Base-by-base conservation (phyloP, 345 rosid species). In the Dimocarpus longan region DNA sequence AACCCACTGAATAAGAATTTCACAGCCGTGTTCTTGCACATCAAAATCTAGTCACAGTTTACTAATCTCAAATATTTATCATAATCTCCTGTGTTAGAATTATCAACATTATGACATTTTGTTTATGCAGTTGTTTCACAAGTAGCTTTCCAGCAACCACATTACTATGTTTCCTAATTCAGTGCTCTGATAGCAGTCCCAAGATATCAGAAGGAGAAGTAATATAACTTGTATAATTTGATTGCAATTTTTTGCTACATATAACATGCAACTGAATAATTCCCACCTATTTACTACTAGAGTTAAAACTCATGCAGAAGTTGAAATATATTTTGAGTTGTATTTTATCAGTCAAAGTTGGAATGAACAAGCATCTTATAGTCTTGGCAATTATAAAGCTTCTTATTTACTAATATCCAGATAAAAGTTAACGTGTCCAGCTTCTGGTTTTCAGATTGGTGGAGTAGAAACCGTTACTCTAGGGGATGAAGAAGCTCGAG, bases 401-500 rank as follows among this genome's bases (percentile, higher is more conserved):
- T 56, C 62, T 56, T 57, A 57, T 60, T 60, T 21, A 6, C 8
- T 15, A 19, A 57, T 37, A 16, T 39, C 44, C 18, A 22, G 46
- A 64, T 10, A 32, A 48, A 18, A 32, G 13, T 50, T 12, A 24
- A 10, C 66, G 1, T 74, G 44, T 22, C 21, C 65, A 10, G 63
- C 21, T 73, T 73, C 54, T 44, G 70, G 71, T 62, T 81, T 81
- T 62, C 84, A 91, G 95, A 86, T 91, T 80, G 95, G 93, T 11
- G 93, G 95, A 40, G 83, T 90, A 10, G 86, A 79, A 76, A 85
- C 88, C 52, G 95, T 88, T 46, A 86, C 92, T 73, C 83, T 91
- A 21, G 97, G 97, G 64, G 93, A 93, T 60, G 86, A 86, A 77
- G 95, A 91, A 89, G 93, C 95, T 0, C 80, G 90, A 16, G 85